Conservation (phyloP, 2,329 filamentous ascomycete species). For the Samsoniella hepiali region DNA sequence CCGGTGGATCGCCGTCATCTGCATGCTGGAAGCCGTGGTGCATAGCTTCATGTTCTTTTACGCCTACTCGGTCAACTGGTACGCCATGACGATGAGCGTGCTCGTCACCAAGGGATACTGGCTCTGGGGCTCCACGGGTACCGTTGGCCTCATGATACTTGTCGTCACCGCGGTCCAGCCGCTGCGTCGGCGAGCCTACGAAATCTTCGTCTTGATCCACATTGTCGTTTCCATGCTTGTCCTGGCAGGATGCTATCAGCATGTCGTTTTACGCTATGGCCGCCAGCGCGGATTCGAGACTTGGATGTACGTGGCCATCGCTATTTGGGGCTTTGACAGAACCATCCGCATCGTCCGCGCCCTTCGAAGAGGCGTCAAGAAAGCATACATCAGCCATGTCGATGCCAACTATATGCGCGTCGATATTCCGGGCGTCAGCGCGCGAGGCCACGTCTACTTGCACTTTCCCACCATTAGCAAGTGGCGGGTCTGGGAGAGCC, state of each 20-base stretch:
- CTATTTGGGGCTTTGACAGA: constrained; percentile 29
- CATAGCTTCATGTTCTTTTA: constrained; percentile 39
- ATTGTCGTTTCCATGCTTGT: constrained; percentile 38
- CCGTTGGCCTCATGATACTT: constrained; percentile 29
- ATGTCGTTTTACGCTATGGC: constrained; percentile 35
- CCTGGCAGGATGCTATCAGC: constrained; percentile 41
- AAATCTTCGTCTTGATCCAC: constrained; percentile 43
- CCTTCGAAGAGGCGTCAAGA: constrained; percentile 22
- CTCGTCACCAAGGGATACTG: constrained; percentile 30
- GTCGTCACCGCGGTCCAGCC: constrained; percentile 33
- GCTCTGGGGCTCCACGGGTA: constrained; percentile 41
- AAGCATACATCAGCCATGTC: constrained; percentile 24
- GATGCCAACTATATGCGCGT: constrained; percentile 28
- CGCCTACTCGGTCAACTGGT: constrained; percentile 27
- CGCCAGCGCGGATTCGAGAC: constrained; percentile 43
- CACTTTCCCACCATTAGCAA: constrained; percentile 27
- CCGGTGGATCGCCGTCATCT: constrained; percentile 43
- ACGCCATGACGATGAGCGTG: constrained; percentile 11
- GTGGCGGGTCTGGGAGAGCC: constrained; percentile 31
- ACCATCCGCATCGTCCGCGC: constrained; percentile 21
- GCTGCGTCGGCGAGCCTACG: constrained; percentile 36
- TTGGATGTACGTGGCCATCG: constrained; percentile 28
- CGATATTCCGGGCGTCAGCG: constrained; percentile 25
- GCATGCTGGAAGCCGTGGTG: constrained; percentile 39
- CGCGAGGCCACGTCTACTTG: constrained; percentile 28